phyloP scores from a whole-genome alignment of 345 rosid species.

The Rhodamnia rubescens region DNA sequence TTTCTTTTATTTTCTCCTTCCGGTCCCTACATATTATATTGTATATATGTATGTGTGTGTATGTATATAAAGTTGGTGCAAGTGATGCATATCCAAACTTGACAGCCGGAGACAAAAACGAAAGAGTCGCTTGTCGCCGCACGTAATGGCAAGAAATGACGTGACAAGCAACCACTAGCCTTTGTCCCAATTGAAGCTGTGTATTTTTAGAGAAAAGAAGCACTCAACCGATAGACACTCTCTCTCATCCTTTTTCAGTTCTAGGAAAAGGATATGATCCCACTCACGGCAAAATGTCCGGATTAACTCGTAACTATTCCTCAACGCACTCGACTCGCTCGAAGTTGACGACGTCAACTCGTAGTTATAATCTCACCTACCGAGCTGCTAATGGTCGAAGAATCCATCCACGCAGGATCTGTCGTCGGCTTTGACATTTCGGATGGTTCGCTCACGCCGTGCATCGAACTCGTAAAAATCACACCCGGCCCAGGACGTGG shows the following conservation, averaged over 20 bases:
- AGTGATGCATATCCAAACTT: neutral
- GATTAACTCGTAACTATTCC: neutral
- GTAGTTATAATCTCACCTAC: neutral
- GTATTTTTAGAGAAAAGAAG: neutral
- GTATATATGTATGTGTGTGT: no score
- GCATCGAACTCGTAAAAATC: rapidly evolving
- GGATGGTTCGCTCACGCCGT: rapidly evolving
- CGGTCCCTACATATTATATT: no score
- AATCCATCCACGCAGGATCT: no score
- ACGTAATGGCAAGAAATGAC: neutral
- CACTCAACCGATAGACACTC: neutral
- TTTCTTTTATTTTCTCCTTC: no score
- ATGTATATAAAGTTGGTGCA: neutral
- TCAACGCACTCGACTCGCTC: neutral
- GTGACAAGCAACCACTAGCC: neutral
- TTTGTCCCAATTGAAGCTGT: neutral
- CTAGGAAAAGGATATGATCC: neutral
- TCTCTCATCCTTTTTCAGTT: neutral
- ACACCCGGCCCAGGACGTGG: rapidly evolving
- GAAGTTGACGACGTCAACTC: neutral
- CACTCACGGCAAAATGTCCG: neutral
- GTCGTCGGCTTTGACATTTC: neutral
- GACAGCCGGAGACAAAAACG: neutral
- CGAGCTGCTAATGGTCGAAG: neutral
- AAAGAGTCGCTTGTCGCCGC: neutral